Percentiles rank a stretch among this genome's conserved stretches.
Evolutionary conservation across 1,284 basidiomycete species (phyloP).

Genomic region (Malassezia slooffiae): DNA sequence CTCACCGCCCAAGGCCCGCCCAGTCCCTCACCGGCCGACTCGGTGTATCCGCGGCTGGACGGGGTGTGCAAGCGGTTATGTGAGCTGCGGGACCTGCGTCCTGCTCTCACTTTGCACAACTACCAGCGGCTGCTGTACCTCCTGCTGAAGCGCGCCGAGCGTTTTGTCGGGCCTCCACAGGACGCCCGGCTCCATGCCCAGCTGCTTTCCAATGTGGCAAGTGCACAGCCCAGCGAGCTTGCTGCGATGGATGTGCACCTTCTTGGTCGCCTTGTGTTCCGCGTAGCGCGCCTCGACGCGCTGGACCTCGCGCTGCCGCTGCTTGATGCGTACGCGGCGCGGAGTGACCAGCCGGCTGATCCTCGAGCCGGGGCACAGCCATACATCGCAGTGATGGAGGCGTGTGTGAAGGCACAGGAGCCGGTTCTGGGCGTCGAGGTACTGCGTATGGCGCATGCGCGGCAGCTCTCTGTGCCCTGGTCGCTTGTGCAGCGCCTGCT

Average conservation of each 20-base stretch:
- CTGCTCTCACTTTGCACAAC: background rate
- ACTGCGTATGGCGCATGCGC: background rate
- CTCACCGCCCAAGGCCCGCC: constrained; percentile 9
- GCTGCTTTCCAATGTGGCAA: no score
- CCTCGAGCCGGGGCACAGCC: constrained; percentile 4
- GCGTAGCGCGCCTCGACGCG: constrained; percentile 5
- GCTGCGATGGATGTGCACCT: no score
- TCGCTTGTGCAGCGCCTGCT: constrained; percentile 3
- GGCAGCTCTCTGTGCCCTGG: background rate
- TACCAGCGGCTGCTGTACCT: constrained; percentile 10
- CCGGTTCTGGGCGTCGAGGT: background rate
- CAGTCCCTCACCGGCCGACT: background rate
- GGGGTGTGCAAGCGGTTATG: constrained; percentile 1
- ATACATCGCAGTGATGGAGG: constrained; percentile 1
- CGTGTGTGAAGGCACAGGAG: background rate
- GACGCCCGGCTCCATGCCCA: constrained; percentile 9
- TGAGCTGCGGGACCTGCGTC: constrained; percentile 1
- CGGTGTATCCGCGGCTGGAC: constrained; percentile 5
- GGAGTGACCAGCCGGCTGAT: background rate
- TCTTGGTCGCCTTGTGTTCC: constrained; percentile 8
- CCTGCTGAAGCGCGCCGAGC: constrained; percentile 10
- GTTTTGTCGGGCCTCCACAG: constrained; percentile 4
- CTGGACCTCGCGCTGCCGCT: background rate
- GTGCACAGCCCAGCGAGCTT: no score
- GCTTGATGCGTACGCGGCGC: background rate